Conservation (phyloP, 192 early-diverging fungal genomes). For the Umbelopsis sp. region DNA sequence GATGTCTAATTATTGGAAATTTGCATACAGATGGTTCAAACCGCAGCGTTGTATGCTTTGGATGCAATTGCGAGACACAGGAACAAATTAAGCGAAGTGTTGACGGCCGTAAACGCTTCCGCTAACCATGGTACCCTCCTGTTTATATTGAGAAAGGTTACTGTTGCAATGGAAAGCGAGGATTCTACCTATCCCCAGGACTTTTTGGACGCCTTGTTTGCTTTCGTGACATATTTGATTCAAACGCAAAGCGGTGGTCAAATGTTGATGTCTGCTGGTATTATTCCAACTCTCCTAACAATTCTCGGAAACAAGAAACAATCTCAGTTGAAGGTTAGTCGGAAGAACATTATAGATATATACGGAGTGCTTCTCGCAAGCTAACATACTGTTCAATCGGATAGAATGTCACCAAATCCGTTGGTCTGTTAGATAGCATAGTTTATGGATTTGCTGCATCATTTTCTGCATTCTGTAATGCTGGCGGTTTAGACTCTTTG, state of each 20-base stretch:
- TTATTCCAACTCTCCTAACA: slow-evolving; percentile 79
- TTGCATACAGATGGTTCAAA: slow-evolving; percentile 65
- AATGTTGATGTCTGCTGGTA: slow-evolving; percentile 89
- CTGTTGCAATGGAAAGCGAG: slow-evolving; percentile 50
- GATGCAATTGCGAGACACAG: slow-evolving; percentile 86
- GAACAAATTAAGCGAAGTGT: slow-evolving; percentile 72
- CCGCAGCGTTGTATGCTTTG: slow-evolving; percentile 77
- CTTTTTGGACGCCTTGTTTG: slow-evolving; percentile 84
- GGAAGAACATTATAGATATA: no score
- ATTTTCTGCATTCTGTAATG: slow-evolving; percentile 80
- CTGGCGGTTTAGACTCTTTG: slow-evolving; percentile 78
- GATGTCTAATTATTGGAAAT: background rate
- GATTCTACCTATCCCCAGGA: slow-evolving; percentile 55
- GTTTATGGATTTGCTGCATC: slow-evolving; percentile 77
- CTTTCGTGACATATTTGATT: slow-evolving; percentile 77
- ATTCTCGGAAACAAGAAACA: slow-evolving; percentile 67
- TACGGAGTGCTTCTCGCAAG: background rate
- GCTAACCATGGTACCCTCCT: slow-evolving; percentile 93
- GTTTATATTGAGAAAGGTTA: slow-evolving; percentile 76
- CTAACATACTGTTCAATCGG: slow-evolving; percentile 4
- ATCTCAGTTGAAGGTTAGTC: slow-evolving; percentile 61
- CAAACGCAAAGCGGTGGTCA: slow-evolving; percentile 81
- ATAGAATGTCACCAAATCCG: slow-evolving; percentile 69
- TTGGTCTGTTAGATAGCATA: slow-evolving; percentile 81
- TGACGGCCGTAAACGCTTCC: slow-evolving; percentile 87